Conservation (phyloP, 225 moss, liverwort and hornwort species). For the Straminergon stramineum region DNA sequence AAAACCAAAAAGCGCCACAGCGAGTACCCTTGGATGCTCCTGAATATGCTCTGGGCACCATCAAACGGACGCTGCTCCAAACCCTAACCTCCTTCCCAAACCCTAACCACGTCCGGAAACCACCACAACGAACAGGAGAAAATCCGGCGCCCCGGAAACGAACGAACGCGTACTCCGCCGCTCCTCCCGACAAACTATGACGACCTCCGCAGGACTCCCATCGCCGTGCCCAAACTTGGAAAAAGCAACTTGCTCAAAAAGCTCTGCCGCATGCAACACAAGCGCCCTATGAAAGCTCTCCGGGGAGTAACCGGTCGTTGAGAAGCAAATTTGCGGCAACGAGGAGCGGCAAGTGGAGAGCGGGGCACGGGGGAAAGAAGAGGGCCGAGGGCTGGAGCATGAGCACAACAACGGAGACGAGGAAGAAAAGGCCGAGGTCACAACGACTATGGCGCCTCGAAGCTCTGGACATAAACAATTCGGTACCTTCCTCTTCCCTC, state of each 20-base stretch:
- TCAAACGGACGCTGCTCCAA: background rate
- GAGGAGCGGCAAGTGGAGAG: background rate
- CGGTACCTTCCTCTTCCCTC: background rate
- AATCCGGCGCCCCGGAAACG: background rate
- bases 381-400: background rate
- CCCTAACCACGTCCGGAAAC: slow-evolving; percentile 25
- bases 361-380: background rate
- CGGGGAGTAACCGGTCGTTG: background rate
- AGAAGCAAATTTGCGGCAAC: background rate
- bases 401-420: background rate
- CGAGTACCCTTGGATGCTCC: background rate
- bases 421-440: background rate
- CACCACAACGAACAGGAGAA: slow-evolving; percentile 4
- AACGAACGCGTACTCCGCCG: background rate
- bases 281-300: background rate
- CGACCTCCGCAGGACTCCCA: background rate
- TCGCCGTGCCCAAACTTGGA: background rate
- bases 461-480: slow-evolving; percentile 4
- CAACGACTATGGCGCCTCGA: slow-evolving; percentile 9
- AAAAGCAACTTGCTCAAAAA: background rate
- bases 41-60: background rate
- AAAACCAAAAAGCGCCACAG: background rate
- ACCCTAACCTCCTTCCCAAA: slow-evolving; percentile 18
- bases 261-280: background rate
- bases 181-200: background rate